Base-by-base conservation (phyloP, 139 green algal species). In the Chlamydomonas incerta region DNA sequence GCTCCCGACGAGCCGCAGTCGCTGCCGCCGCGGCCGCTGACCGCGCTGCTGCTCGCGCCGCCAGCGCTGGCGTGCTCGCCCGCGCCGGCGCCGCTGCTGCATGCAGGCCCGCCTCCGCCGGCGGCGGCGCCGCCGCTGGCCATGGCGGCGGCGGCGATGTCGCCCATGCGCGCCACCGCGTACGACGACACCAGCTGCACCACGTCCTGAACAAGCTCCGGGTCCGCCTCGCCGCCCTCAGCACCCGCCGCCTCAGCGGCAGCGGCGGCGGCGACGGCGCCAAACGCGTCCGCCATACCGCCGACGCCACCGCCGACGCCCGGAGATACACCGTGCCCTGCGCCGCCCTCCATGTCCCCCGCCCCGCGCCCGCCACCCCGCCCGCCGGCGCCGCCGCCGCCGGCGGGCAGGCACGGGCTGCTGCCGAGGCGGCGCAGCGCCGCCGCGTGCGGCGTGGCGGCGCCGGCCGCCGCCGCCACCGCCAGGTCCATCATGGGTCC, bases 181-280 rank as follows among this genome's bases (percentile, higher is more conserved):
- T 79, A 86, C 28, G 68, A 79, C 13, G 68, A 62, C 3, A 86
- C 68, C 68, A 86, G 52, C 47, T 87, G 87, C 23, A 77, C 35
- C 4, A 85, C 31, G 15, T 81, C 67, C 46, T 77, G 34, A 58
- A 68, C 37, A 9, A 23, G 21, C 29, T 41, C 65, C 35, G 15
- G 35, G 67, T 26, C 66, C 47, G 34, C 46, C 31, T 34, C 41
- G 6, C 8, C 41, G 41, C 41, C 41, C 8, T 50, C 41, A 5
- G 41, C 41, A 8, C 8, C 41, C 41, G 41, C 41, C 41, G 8
- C 41, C 41, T 50, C 41, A 5, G 8, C 41, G 41, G 5, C 41
- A 5, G 41, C 41, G 8, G 6, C 41, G 41, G 6, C 41, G 41
- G 6, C 41, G 41, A 5, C 41, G 41, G 6, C 41, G 41, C 41